Evolutionary conservation across 352 stramenopile species (phyloP).

Genomic region (Phytophthora brassicae): DNA sequence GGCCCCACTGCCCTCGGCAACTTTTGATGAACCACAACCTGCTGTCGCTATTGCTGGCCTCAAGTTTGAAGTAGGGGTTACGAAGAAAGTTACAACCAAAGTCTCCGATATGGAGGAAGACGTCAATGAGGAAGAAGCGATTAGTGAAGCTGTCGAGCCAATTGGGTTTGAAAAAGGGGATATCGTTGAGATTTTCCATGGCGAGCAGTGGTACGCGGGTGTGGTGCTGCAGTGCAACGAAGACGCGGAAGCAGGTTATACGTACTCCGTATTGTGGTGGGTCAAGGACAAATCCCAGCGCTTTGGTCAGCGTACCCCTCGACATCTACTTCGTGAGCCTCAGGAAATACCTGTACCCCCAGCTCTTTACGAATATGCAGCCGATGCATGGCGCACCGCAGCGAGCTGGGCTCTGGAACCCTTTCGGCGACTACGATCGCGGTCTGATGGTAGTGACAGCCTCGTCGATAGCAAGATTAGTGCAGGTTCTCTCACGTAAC

Average conservation of each 20-base stretch:
- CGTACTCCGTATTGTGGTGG: slow-evolving; percentile 83
- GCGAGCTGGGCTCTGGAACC: slow-evolving; percentile 47
- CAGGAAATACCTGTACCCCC: slow-evolving; percentile 26
- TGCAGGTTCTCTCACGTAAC: slow-evolving; percentile 1
- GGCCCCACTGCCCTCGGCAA: slow-evolving; percentile 23
- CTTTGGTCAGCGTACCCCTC: slow-evolving; percentile 57
- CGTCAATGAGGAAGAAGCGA: neutral
- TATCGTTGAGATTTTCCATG: slow-evolving; percentile 61
- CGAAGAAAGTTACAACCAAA: neutral
- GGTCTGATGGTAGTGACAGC: slow-evolving; percentile 21
- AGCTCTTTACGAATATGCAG: slow-evolving; percentile 57
- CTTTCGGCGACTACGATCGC: slow-evolving; percentile 40
- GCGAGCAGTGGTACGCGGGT: slow-evolving; percentile 61
- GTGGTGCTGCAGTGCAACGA: slow-evolving; percentile 66
- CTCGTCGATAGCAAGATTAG: neutral
- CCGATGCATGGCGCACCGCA: slow-evolving; percentile 49
- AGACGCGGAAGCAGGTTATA: slow-evolving; percentile 37
- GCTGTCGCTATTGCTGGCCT: neutral
- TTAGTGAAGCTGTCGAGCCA: neutral
- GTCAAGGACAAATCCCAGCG: slow-evolving; percentile 80
- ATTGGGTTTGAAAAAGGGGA: slow-evolving; percentile 57
- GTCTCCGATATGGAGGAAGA: neutral
- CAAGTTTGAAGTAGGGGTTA: slow-evolving; percentile 4
- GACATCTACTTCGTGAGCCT: slow-evolving; percentile 52
- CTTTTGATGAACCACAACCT: slow-evolving; percentile 9